Evolutionary conservation across 306 rosid species (phyloP).

Genomic region (Cucurbita ficifolia): DNA sequence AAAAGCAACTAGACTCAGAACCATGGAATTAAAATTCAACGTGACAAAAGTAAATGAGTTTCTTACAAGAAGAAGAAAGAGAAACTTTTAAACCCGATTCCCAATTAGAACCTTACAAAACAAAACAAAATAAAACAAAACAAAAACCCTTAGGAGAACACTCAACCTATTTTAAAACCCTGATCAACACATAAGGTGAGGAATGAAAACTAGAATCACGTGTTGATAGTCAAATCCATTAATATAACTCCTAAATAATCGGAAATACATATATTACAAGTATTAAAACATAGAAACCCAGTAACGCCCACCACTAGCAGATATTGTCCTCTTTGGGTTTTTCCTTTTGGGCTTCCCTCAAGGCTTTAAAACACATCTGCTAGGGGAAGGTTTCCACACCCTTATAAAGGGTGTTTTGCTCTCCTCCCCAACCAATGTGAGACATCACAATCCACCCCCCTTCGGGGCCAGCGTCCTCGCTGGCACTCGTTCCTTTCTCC

Average conservation of each 20-base stretch:
- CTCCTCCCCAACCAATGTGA: too few relatives aligned
- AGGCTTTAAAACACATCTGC: too few relatives aligned
- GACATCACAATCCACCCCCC: too few relatives aligned
- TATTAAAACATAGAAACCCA: not conserved
- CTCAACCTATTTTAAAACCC: not conserved
- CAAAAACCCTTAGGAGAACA: not conserved
- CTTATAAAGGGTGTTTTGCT: too few relatives aligned
- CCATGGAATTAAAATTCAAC: not conserved
- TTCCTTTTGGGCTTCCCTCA: too few relatives aligned
- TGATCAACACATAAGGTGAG: not conserved
- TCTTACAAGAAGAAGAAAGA: not conserved
- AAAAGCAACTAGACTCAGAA: not conserved
- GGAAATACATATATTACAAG: not conserved
- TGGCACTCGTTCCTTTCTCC: too few relatives aligned
- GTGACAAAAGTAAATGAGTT: not conserved
- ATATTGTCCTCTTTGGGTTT: too few relatives aligned
- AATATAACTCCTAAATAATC: not conserved
- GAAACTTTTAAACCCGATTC: not conserved
- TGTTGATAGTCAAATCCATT: not conserved
- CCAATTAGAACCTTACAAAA: not conserved
- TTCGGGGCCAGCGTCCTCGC: too few relatives aligned
- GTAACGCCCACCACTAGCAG: too few relatives aligned
- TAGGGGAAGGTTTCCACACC: too few relatives aligned
- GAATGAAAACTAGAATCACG: not conserved
- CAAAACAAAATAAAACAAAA: not conserved